Percentiles rank a stretch among this genome's conserved stretches.
phyloP scores from a whole-genome alignment of 1,139 yeast species.

The Pichia cactophila region DNA sequence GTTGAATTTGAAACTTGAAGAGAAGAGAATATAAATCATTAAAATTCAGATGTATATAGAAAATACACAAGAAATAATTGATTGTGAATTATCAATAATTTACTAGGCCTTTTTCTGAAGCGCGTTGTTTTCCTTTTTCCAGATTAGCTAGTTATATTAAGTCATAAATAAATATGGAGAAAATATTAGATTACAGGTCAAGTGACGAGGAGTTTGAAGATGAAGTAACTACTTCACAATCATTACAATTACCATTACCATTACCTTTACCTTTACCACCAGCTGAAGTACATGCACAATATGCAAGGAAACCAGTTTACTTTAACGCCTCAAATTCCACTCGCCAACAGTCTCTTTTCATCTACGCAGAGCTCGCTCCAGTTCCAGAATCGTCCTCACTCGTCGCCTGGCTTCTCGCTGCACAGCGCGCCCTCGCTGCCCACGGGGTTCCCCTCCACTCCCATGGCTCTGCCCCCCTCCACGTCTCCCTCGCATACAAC shows the following conservation, averaged over 20 bases:
- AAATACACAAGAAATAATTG: not conserved
- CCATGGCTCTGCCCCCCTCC: conserved; percentile 7
- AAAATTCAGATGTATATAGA: too few species aligned
- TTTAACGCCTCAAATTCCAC: not conserved
- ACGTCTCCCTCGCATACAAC: conserved; percentile 19
- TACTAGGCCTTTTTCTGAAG: not conserved
- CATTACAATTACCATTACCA: too few species aligned
- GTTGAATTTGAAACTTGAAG: too few species aligned
- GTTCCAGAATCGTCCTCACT: not conserved
- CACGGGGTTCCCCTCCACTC: not conserved
- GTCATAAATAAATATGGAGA: not conserved
- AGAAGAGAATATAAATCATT: not conserved
- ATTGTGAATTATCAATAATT: too few species aligned
- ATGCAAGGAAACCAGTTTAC: not conserved
- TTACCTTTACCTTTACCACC: not conserved
- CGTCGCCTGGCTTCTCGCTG: not conserved
- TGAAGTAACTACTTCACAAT: too few species aligned
- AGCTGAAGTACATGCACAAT: not conserved
- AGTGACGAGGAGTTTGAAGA: not conserved
- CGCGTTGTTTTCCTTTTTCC: not conserved
- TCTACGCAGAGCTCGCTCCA: not conserved
- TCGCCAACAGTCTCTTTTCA: not conserved
- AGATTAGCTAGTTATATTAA: not conserved
- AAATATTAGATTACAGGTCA: not conserved
- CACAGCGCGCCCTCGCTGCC: not conserved